Base-by-base conservation (phyloP, 306 rosid genomes). In the Corylus americana region DNA sequence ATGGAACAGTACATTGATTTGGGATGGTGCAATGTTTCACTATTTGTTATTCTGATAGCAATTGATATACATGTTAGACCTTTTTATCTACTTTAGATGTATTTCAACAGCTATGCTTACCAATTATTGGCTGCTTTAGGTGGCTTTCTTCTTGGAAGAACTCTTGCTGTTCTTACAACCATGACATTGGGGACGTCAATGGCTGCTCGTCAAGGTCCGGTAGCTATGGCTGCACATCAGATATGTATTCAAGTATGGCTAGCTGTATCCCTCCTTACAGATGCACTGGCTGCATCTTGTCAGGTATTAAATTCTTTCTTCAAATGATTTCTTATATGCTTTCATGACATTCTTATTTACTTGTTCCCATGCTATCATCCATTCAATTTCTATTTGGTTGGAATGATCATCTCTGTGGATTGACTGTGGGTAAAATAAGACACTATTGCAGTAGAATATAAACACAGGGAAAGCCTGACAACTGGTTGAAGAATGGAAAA, bases 211-310 rank as follows among this genome's bases (percentile, higher is more conserved):
- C 93, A 91, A 87, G 99, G 99, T 78, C 97, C 99, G 5, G 94
- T 90, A 55, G 97, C 96, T 71, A 91, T 95, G 99, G 99, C 99
- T 84, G 98, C 96, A 80, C 98, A 95, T 91, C 99, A 95, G 87
- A 91, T 95, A 88, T 95, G 96, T 20, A 80, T 95, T 87, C 99
- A 95, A 89, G 98, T 95, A 16, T 95, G 99, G 99, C 82, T 93
- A 85, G 98, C 99, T 8, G 98, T 95, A 66, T 95, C 99, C 47
- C 99, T 93, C 78, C 96, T 95, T 64, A 89, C 95, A 31, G 99
- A 95, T 91, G 89, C 99, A 2, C 77, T 93, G 76, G 97, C 92
- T 79, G 74, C 91, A 83, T 91, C 99, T 80, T 87, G 82, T 82
- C 99, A 95, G 99, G 99, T 93, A 82, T 74, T 69, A 37, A 59